A percentile compares a stretch with the other conserved stretches of the same genome.
These are phyloP conservation scores for Ophiognomonia clavigignenti-juglandacearum DNA, from an alignment of 2,329 filamentous ascomycete species.

Conservation along the genomic window DNA sequence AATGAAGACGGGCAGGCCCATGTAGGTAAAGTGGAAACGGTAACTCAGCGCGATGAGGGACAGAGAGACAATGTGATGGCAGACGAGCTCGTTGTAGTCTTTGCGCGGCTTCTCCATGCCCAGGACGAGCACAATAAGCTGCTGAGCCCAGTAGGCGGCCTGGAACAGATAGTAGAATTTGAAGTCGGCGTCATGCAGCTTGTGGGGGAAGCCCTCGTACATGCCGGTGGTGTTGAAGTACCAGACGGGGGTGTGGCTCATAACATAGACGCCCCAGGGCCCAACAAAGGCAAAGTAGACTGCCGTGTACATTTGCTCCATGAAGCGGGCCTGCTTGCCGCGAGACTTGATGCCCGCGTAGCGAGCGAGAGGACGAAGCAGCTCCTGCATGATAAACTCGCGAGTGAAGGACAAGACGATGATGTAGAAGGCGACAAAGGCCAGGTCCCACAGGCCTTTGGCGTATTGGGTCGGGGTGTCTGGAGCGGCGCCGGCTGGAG, in stretches of 20 bases:
- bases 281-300: slow-evolving; percentile 83
- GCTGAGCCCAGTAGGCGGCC: slow-evolving; percentile 93
- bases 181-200: slow-evolving; percentile 72
- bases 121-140: slow-evolving; percentile 80
- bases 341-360: slow-evolving; percentile 64
- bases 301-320: slow-evolving; percentile 94
- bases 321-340: slow-evolving; percentile 83
- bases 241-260: slow-evolving; percentile 88
- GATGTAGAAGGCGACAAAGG: slow-evolving; percentile 85
- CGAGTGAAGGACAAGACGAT: slow-evolving; percentile 88
- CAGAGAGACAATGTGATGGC: slow-evolving; percentile 86
- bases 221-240: slow-evolving; percentile 90
- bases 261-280: slow-evolving; percentile 82
- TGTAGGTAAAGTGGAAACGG: slow-evolving; percentile 94
- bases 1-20: slow-evolving; percentile 88
- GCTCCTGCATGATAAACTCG: slow-evolving; percentile 91
- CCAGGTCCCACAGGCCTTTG: slow-evolving; percentile 82
- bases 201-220: slow-evolving; percentile 85
- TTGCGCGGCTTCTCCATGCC: slow-evolving; percentile 91
- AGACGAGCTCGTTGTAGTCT: slow-evolving; percentile 90
- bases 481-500: slow-evolving; percentile 32
- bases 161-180: slow-evolving; percentile 97
- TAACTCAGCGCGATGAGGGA: slow-evolving; percentile 82
- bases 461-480: slow-evolving; percentile 65
- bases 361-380: slow-evolving; percentile 72